A percentile compares a stretch with the other conserved stretches of the same genome.
These are phyloP conservation scores for Sutorius eximius DNA, from an alignment of 1,284 basidiomycete species.

Conservation along the genomic window DNA sequence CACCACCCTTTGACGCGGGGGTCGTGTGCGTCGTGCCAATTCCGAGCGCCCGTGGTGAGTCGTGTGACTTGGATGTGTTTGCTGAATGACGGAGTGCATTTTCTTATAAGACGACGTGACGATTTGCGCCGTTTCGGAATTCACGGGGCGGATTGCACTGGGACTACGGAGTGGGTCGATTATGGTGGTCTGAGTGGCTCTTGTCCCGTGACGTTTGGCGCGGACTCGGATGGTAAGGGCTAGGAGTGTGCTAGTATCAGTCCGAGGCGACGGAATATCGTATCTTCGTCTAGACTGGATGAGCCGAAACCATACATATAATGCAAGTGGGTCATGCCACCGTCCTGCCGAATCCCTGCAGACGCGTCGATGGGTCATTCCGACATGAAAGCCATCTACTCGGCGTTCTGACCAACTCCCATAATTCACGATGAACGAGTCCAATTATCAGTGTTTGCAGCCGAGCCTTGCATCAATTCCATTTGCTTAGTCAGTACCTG, in stretches of 20 bases:
- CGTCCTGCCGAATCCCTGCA: neutral
- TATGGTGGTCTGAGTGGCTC: conserved; percentile 2
- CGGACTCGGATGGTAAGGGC: neutral
- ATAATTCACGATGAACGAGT: too few relatives aligned
- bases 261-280: too few relatives aligned
- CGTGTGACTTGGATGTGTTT: neutral
- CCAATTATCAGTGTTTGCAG: too few relatives aligned
- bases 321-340: too few relatives aligned
- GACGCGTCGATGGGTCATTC: neutral
- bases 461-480: neutral
- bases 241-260: too few relatives aligned
- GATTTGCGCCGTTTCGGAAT: conserved; percentile 22
- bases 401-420: neutral
- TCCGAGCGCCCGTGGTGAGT: too few relatives aligned
- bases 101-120: conserved; percentile 3
- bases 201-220: neutral
- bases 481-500: conserved; percentile 18
- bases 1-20: too few relatives aligned
- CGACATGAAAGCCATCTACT: too few relatives aligned
- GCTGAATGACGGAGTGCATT: neutral
- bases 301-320: too few relatives aligned
- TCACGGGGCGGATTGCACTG: conserved; percentile 23
- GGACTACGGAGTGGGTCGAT: conserved; percentile 16
- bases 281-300: too few relatives aligned
- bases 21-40: neutral